Evolutionary conservation across 1,284 basidiomycete genomes (phyloP), one percentile per base, ranked within the genome.

Genomic region (Pulveroboletus sp.): DNA sequence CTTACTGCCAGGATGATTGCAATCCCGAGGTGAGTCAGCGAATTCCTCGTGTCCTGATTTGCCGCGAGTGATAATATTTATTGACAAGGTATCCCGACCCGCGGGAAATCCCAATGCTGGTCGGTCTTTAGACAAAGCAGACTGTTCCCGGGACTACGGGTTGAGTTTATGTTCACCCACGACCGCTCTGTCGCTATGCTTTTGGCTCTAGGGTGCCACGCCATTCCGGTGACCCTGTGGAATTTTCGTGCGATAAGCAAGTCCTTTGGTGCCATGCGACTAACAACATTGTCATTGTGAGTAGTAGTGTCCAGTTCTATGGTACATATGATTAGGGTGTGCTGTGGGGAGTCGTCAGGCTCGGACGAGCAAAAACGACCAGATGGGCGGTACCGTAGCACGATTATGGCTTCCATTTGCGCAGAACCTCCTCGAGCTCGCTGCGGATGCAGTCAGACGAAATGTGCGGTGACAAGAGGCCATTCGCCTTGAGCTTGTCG

Each of bases 381-480:
- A 44, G 39, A 22, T 15, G 25, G 22, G 33, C 18, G 18, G 39
- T 44, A 61, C 53, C 36, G 11, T 25, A 31, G 12, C 33, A 26
- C 33, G 5, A 8, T 58, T 31, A 71, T 50, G 40, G 14, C 42
- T 59, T 71, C 70, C 68, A 68, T 51, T 46, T 56, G 47, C 59
- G 58, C 39, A 71, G 47, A 11, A 71, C 43, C n/a, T 62, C 65
- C 48, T 71, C 66, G 28, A 70, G 66, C 17, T 61, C 66, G 26
- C 52, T 50, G 39, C 48, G 65, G 52, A 72, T 59, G 44, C 25
- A 29, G 24, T 61, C 59, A 7, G 67, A 52, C 38, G 67, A 60
- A 24, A 68, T 33, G 28, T 61, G 59, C 5, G 57, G 31, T 17
- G 54, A 57, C 43, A 73, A 39, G 47, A 68, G 29, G 43, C 42